Evolutionary conservation across 768 basidiomycete species (phyloP), one percentile per base, ranked within the genome.

Genomic region (Crassisporium funariophilum): DNA sequence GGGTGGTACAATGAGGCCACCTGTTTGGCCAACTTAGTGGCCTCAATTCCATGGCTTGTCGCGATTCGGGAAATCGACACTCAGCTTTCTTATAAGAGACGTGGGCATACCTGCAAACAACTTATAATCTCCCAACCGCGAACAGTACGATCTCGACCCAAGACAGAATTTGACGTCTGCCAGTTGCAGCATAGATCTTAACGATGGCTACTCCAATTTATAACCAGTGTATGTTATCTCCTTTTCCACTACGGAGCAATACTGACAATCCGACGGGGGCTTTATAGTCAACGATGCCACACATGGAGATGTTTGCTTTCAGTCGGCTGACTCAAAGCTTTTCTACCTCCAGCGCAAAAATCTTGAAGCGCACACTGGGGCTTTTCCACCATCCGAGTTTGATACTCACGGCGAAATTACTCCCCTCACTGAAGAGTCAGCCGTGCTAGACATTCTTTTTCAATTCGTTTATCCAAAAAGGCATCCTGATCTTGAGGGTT

Each of bases 371-470:
- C 40, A 46, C 40, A 54, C 64, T 1, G 58, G 55, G 12, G 57
- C 55, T 5, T 63, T 64, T 43, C 59, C 60, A 4, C 44, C 41
- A 15, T 21, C 58, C 9, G 59, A 61, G 41, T 35, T 63, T 24
- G 44, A 45, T 12, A 55, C 52, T 1, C 9, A 16, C 6, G 59
- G 44, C 19, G 61, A 66, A 21, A 21, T 58, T 1, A 49, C 61
- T 4, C 23, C 48, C 0, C 58, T 68, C 3, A 47, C 59, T 0
- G 66, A 68, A 46, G 22, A 39, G 1, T 47, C 61, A 1, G 13
- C 36, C 5, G 59, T 56, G 2, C 58, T 68, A 5, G 60, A 57
- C n/a, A 47, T 62, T 2, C 54, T 64, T 2, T 66, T 66, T 41
- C 57, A 58, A 24, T 67, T 54, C 38, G 53, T 62, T 1, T 62